Percentiles rank a stretch among this genome's conserved stretches.
Evolutionary conservation across 768 basidiomycete genomes (phyloP).

Genomic region (Strobilomyces dryophilus): DNA sequence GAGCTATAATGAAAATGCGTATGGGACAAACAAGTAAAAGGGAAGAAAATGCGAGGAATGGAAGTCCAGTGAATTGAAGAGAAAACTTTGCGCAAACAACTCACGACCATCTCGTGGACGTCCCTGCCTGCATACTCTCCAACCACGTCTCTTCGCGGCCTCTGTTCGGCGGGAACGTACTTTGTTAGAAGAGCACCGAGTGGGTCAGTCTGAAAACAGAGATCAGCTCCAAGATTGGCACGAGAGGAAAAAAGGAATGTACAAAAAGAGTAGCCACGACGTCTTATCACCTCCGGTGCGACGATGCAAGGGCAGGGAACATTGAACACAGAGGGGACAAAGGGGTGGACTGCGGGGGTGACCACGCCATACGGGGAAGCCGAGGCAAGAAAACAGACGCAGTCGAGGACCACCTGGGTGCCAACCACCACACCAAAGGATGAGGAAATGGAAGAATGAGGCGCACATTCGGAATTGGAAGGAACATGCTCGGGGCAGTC

Average conservation of each 20-base stretch:
- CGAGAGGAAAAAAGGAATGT: background rate
- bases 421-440: slow-evolving; percentile 60
- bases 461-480: slow-evolving; percentile 89
- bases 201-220: slow-evolving; percentile 65
- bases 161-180: slow-evolving; percentile 75
- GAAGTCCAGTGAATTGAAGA: slow-evolving; percentile 5
- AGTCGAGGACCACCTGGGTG: slow-evolving; percentile 34
- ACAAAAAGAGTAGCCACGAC: slow-evolving; percentile 5
- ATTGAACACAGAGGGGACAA: slow-evolving; percentile 5
- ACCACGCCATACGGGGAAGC: background rate
- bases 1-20: slow-evolving; percentile 14
- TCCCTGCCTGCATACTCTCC: slow-evolving; percentile 74
- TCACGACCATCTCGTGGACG: slow-evolving; percentile 78
- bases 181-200: slow-evolving; percentile 77
- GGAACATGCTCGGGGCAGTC: slow-evolving; percentile 71
- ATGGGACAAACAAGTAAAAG: slow-evolving; percentile 4
- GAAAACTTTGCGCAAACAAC: slow-evolving; percentile 27
- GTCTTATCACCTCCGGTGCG: slow-evolving; percentile 6
- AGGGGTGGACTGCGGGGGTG: background rate
- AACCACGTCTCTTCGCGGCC: slow-evolving; percentile 66
- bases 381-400: slow-evolving; percentile 29
- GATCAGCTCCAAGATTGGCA: slow-evolving; percentile 2
- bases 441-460: slow-evolving; percentile 39
- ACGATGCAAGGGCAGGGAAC: background rate
- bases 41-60: slow-evolving; percentile 8